phyloP scores from a whole-genome alignment of 2,329 filamentous ascomycete genomes.

The Ilyonectria sp. region DNA sequence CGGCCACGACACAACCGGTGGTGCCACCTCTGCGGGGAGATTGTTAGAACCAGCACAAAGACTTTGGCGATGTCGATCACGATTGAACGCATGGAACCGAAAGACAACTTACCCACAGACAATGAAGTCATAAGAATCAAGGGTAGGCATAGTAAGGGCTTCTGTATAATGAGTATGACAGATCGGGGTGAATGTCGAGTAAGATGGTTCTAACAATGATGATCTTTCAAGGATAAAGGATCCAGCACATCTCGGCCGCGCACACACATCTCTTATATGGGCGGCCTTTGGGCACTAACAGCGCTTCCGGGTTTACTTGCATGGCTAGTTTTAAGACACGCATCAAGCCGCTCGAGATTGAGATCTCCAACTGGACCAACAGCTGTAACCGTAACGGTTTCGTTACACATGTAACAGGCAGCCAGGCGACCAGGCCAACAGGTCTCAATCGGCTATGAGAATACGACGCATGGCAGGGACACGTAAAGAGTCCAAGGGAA shows the following conservation, averaged over 20 bases:
- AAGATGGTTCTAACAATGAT: slow-evolving; percentile 7
- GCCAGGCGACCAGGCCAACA: neutral
- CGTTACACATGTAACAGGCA: slow-evolving; percentile 23
- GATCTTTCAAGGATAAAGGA: neutral
- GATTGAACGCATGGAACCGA: neutral
- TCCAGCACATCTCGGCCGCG: neutral
- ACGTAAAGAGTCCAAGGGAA: neutral
- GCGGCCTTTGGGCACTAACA: slow-evolving; percentile 4
- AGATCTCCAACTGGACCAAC: slow-evolving; percentile 25
- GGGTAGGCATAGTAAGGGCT: slow-evolving; percentile 36
- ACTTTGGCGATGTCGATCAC: slow-evolving; percentile 15
- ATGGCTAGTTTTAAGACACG: neutral
- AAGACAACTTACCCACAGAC: slow-evolving; percentile 52
- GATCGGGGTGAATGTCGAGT: neutral
- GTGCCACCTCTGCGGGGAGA: slow-evolving; percentile 51
- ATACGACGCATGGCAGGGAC: slow-evolving; percentile 1
- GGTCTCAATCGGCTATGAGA: neutral
- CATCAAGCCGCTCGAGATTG: slow-evolving; percentile 17
- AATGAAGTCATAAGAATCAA: slow-evolving; percentile 52
- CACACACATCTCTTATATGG: slow-evolving; percentile 18
- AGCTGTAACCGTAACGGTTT: slow-evolving; percentile 25
- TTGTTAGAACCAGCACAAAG: slow-evolving; percentile 24
- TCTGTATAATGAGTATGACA: neutral
- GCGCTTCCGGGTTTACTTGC: neutral
- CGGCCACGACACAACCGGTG: slow-evolving; percentile 55